A percentile compares a stretch with the other conserved stretches of the same genome.
These are phyloP conservation scores for Bremia lactucae DNA, from an alignment of 352 stramenopile species.

Conservation along the genomic window DNA sequence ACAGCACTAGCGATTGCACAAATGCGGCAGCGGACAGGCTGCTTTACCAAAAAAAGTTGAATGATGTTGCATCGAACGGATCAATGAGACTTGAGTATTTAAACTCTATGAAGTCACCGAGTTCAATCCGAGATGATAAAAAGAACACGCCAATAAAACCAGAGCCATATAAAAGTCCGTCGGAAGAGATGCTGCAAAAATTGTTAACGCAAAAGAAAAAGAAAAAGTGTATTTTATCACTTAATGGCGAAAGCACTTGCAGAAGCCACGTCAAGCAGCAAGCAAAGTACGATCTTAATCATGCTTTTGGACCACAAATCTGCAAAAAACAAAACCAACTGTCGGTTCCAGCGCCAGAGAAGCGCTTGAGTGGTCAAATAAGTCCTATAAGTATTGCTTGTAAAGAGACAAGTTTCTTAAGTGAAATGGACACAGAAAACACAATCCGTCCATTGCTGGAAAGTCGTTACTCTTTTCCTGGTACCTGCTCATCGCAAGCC, in stretches of 20 bases:
- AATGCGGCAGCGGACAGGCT: too few species aligned
- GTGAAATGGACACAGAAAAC: constrained; percentile 13
- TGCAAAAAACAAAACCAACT: constrained; percentile 7
- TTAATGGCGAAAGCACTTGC: neutral
- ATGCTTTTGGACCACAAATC: constrained; percentile 2
- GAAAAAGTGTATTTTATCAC: neutral
- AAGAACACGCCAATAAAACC: constrained; percentile 3
- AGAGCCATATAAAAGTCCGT: neutral
- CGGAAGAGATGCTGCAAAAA: constrained; percentile 1
- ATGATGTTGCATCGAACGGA: constrained; percentile 22
- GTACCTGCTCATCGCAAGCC: constrained; percentile 7
- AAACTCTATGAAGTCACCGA: constrained; percentile 22
- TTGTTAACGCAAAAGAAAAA: neutral
- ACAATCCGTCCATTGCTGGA: constrained; percentile 1
- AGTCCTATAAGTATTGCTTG: constrained; percentile 7
- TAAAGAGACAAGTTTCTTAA: constrained; percentile 4
- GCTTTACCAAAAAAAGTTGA: too few species aligned
- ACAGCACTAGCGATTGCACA: too few species aligned
- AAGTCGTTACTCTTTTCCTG: constrained; percentile 8
- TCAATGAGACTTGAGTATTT: constrained; percentile 33
- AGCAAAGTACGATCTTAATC: constrained; percentile 5
- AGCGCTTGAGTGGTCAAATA: constrained; percentile 5
- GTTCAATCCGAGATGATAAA: constrained; percentile 11
- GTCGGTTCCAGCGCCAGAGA: constrained; percentile 6
- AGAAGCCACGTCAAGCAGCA: constrained; percentile 1